Evolutionary conservation across 2,329 filamentous ascomycete species (phyloP), one percentile per base, ranked within the genome.

Genomic region (Botrytis hyacinthi): DNA sequence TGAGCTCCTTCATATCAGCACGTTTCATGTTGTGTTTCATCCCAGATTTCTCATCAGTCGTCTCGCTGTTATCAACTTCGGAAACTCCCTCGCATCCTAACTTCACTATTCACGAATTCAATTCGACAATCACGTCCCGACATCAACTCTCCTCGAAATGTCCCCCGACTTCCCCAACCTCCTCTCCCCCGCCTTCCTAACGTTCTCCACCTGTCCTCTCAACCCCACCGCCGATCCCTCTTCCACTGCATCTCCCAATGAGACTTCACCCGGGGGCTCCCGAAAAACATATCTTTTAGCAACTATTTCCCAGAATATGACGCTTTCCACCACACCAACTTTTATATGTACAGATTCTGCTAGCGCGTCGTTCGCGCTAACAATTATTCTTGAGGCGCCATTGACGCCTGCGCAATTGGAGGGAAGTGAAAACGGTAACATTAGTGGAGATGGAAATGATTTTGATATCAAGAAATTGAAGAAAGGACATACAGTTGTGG

Each of bases 251-350:
- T 26, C 40, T 4, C 40, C 66, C 18, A 51, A 67, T 72, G 40
- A 65, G n/a, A 65, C 40, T 57, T 26, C 63, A 44, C 32, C 37
- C 60, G 70, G 46, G 40, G 14, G 26, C 40, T 35, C 48, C 51
- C 71, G 63, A 69, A 44, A 71, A 42, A 69, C 74, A 32, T 78
- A 76, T 65, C 75, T 80, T 20, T 66, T 80, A 10, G 79, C 74
- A 42, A 78, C 78, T 4, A 77, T 80, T 65, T 72, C 69, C 42
- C 75, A 80, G 59, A 78, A 80, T 54, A 80, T 80, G 78, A 80
- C 79, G 5, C 73, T 80, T 10, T 78, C 76, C 6, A 76, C 76
- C 2, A 76, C 75, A 8, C 78, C 79, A 29, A 80, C 79, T 29
- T 80, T 78, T 69, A 79, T 80, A 20, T 76, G 76, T 70, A 75